These are phyloP conservation scores for Phanerodontia chrysosporium DNA, from an alignment of 768 basidiomycete species.

Conservation along the genomic window DNA sequence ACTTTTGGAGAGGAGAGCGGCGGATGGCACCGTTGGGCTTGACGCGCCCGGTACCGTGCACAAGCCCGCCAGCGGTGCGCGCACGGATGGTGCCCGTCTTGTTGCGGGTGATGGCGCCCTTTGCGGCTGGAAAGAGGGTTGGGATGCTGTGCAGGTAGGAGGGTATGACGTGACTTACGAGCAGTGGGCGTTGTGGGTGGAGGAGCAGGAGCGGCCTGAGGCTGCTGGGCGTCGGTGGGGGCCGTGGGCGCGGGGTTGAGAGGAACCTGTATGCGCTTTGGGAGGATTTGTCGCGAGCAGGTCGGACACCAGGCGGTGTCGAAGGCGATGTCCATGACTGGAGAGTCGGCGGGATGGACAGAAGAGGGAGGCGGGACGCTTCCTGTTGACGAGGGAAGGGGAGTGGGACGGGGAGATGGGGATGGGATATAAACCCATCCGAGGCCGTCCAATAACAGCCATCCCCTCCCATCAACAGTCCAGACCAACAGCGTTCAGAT, in stretches of 20 bases:
- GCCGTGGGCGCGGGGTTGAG: conserved; percentile 27
- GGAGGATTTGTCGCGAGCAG: conserved; percentile 74
- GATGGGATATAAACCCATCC: not conserved
- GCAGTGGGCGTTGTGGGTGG: conserved; percentile 38
- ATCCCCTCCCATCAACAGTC: not conserved
- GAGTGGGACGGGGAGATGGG: not conserved
- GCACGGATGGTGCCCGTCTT: conserved; percentile 35
- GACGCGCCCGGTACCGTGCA: conserved; percentile 61
- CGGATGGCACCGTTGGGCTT: conserved; percentile 57
- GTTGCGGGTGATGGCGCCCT: conserved; percentile 21
- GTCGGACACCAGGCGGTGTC: conserved; percentile 80
- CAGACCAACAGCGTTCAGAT: conserved; percentile 1
- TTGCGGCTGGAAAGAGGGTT: conserved; percentile 22
- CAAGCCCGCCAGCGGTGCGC: conserved; percentile 44
- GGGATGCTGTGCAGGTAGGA: not conserved
- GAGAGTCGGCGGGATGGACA: not conserved
- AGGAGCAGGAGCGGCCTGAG: conserved; percentile 28
- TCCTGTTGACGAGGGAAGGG: conserved; percentile 4
- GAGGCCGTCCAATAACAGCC: conserved; percentile 1
- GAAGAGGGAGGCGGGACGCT: not conserved
- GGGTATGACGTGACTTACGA: conserved; percentile 29
- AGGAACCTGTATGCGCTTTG: conserved; percentile 62
- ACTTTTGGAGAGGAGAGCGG: conserved; percentile 24
- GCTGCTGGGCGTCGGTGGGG: conserved; percentile 4
- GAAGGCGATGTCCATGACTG: conserved; percentile 28